Evolutionary conservation across 768 basidiomycete species (phyloP), one percentile per base, ranked within the genome.

Genomic region (Tricholoma sp.): DNA sequence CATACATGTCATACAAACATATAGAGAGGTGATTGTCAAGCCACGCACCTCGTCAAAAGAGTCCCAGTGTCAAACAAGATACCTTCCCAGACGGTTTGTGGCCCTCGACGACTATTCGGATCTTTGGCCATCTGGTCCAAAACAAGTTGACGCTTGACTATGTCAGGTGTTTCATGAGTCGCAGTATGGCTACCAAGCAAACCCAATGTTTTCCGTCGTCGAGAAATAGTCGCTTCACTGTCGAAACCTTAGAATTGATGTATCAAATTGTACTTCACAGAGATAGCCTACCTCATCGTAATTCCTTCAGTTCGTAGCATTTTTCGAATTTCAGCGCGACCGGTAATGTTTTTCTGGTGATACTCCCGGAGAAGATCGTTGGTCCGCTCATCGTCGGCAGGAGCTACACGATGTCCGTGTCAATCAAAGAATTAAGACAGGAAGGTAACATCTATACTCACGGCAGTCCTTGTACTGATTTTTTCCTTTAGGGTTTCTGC

Each of bases 111-210:
- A 19, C 68, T 63, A 29, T 50, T 64, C 2, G 73, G 68, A 54
- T 75, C 74, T 29, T 69, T 68, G 1, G 63, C 56, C 64, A 75
- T 64, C 60, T 75, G 68, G 32, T 72, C 67, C 3, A 70, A 34
- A 16, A 75, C 64, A 9, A 74, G 66, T 34, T 74, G 69, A 2
- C 64, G 52, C 54, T 70, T 74, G 2, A 62, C 60, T 0, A 47
- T 51, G 4, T 69, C 65, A 9, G 62, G 53, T 35, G 71, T 63
- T 14, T 58, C 50, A 11, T 49, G 43, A 0, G 70, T 74, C 18
- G 67, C 70, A 1, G 57, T 55, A 3, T 62, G 52, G 55, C 72
- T 71, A 2, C 60, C 70, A n/a, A 59, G 43, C 0, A 73, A 55
- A 12, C 69, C 67, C 5, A 71, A 57, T 10, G 55, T 52, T 56